phyloP scores from a whole-genome alignment of 768 basidiomycete species.

The Mycena olivaceomarginata region DNA sequence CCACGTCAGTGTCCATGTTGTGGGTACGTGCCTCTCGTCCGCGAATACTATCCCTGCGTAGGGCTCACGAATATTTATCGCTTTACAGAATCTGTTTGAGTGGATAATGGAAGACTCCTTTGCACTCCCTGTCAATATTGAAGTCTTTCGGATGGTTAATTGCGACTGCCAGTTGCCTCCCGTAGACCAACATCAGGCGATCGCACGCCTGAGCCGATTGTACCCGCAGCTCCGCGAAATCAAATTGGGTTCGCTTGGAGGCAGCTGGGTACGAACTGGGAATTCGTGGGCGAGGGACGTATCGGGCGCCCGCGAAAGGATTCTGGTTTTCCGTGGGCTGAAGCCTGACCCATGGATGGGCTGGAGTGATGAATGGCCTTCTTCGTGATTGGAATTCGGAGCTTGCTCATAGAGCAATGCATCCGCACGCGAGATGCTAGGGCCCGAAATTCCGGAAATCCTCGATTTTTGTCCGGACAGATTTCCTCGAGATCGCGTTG shows the following conservation, averaged over 20 bases:
- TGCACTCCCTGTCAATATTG: not conserved
- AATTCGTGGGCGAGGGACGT: not conserved
- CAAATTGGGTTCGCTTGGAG: not conserved
- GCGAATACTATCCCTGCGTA: not conserved
- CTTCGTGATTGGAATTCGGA: no score
- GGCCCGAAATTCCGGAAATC: no score
- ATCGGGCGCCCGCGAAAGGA: not conserved
- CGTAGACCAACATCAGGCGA: not conserved
- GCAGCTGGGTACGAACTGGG: not conserved
- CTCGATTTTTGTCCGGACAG: no score
- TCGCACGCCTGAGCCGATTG: not conserved
- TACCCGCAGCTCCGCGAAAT: not conserved
- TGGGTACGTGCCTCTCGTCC: not conserved
- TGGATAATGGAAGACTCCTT: not conserved
- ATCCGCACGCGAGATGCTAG: no score
- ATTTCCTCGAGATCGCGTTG: no score
- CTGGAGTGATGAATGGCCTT: no score
- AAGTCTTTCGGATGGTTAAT: not conserved
- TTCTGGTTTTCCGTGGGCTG: not conserved
- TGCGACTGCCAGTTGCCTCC: not conserved
- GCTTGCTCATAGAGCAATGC: no score
- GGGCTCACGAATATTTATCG: not conserved
- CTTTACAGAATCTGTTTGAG: not conserved
- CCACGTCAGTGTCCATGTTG: not conserved
- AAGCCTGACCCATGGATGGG: no score